phyloP scores from a whole-genome alignment of 192 early-diverging fungal genomes.

The Ambispora gerdemannii region DNA sequence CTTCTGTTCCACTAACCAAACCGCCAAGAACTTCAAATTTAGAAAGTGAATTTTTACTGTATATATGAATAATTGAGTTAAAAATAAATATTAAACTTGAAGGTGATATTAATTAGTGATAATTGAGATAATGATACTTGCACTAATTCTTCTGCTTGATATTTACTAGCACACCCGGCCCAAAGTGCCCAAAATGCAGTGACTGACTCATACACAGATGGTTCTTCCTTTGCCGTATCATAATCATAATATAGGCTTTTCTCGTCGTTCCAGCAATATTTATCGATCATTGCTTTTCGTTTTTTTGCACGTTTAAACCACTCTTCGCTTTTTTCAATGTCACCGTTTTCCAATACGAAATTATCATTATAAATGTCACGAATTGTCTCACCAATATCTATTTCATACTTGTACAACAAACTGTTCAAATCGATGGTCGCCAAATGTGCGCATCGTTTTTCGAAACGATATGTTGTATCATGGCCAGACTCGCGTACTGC shows the following conservation, averaged over 20 bases:
- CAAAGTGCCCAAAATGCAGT: slow-evolving; percentile 92
- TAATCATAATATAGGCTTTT: slow-evolving; percentile 87
- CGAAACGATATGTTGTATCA: slow-evolving; percentile 93
- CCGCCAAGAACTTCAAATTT: slow-evolving; percentile 91
- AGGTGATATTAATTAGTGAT: not conserved
- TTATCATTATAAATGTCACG: slow-evolving; percentile 55
- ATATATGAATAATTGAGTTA: not conserved
- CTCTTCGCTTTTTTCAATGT: slow-evolving; percentile 47
- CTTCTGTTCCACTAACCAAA: slow-evolving; percentile 88
- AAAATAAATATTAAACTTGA: slow-evolving; percentile 9
- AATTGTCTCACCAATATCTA: slow-evolving; percentile 79
- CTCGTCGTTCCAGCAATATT: slow-evolving; percentile 81
- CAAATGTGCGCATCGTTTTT: slow-evolving; percentile 84
- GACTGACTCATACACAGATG: slow-evolving; percentile 80
- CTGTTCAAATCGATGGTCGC: slow-evolving; percentile 93
- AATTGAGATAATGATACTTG: slow-evolving; percentile 30
- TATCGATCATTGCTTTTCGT: slow-evolving; percentile 65
- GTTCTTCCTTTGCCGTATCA: slow-evolving; percentile 66
- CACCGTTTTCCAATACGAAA: slow-evolving; percentile 41
- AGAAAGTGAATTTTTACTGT: slow-evolving; percentile 50
- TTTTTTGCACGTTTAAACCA: slow-evolving; percentile 66
- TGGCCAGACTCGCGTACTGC: slow-evolving; percentile 97
- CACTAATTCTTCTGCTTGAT: slow-evolving; percentile 78
- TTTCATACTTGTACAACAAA: slow-evolving; percentile 94
- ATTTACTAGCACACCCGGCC: slow-evolving; percentile 73